Evolutionary conservation across 108 stramenopile species (phyloP), one percentile per base, ranked within the genome.

Genomic region (Fragilariopsis cylindrus): DNA sequence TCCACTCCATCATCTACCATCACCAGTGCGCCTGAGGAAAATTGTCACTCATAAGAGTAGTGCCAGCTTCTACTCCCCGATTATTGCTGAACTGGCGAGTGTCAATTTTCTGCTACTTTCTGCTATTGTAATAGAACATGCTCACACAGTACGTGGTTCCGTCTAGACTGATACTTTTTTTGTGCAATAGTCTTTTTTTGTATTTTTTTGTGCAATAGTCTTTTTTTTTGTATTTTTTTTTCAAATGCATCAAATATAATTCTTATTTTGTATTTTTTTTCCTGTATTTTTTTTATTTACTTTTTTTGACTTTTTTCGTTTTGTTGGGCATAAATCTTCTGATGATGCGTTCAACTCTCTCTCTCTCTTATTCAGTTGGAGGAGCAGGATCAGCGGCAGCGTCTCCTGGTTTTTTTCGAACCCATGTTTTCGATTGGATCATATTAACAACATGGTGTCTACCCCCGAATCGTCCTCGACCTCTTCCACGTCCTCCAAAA

Each of bases 391-490:
- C 52, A n/a, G 44, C 69, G 13, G 64, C 83, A 30, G 60, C 78
- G 40, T 75, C 82, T 72, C 43, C 60, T 12, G 60, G 60, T 62
- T 84, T 84, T 49, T 84, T 79, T n/a, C 92, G 84, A 11, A 82
- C 85, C 92, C 92, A 92, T 16, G 86, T 88, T 64, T 90, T 92
- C 45, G 92, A 82, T 15, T 88, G 82, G 56, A 92, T 78, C 82
- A 86, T 76, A 63, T 69, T 85, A 8, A 76, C 76, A 52, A 92
- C 87, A 21, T 87, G 84, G 7, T 66, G 65, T 8, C 87, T 72
- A 49, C 86, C 86, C 8, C 77, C 78, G 39, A 54, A 48, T 8
- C 77, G 40, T 45, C 86, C 82, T 9, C 83, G 72, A 53, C 85
- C 88, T 45, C 71, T 48, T 15, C 82, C 79, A 41, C 78, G 63